Percentiles rank a stretch among this genome's conserved stretches.
phyloP scores from a whole-genome alignment of 805 yeast genomes.

The Soucietia sequanensis region DNA sequence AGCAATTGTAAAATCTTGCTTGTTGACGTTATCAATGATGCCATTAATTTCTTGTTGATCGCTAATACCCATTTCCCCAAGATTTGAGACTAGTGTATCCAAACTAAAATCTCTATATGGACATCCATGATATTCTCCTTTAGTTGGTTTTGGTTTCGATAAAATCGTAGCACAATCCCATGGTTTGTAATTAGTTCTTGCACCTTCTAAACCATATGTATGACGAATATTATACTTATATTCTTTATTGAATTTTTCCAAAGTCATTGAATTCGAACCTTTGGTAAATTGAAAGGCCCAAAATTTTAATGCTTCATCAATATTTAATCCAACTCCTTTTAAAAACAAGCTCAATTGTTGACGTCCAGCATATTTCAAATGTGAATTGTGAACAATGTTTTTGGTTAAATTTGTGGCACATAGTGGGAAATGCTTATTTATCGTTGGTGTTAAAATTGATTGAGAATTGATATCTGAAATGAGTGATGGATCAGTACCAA shows the following conservation, averaged over 20 bases:
- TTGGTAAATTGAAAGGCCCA: constrained; percentile 76
- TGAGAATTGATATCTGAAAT: constrained; percentile 55
- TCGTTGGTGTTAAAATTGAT: constrained; percentile 53
- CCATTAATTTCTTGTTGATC: constrained; percentile 57
- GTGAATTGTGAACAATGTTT: constrained; percentile 60
- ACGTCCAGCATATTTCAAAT: constrained; percentile 80
- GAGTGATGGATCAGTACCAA: constrained; percentile 22
- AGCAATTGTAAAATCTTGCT: constrained; percentile 77
- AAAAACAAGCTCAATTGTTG: constrained; percentile 82
- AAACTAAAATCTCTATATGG: constrained; percentile 77
- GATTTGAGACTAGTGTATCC: constrained; percentile 58
- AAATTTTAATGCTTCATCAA: constrained; percentile 84
- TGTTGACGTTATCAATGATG: constrained; percentile 65
- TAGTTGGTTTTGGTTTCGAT: constrained; percentile 65
- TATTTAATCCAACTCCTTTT: constrained; percentile 83
- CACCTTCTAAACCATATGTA: constrained; percentile 89
- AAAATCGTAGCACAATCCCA: constrained; percentile 80
- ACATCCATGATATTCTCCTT: constrained; percentile 84
- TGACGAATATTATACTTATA: constrained; percentile 87
- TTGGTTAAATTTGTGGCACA: constrained; percentile 71
- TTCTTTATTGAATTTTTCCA: constrained; percentile 82
- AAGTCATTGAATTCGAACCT: constrained; percentile 47
- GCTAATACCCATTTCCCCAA: constrained; percentile 63
- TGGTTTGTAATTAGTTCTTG: constrained; percentile 79
- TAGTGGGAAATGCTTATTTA: constrained; percentile 71